A percentile compares a stretch with the other conserved stretches of the same genome.
Evolutionary conservation across 805 yeast genomes (phyloP).

Genomic region (Yamadazyma scolyti): DNA sequence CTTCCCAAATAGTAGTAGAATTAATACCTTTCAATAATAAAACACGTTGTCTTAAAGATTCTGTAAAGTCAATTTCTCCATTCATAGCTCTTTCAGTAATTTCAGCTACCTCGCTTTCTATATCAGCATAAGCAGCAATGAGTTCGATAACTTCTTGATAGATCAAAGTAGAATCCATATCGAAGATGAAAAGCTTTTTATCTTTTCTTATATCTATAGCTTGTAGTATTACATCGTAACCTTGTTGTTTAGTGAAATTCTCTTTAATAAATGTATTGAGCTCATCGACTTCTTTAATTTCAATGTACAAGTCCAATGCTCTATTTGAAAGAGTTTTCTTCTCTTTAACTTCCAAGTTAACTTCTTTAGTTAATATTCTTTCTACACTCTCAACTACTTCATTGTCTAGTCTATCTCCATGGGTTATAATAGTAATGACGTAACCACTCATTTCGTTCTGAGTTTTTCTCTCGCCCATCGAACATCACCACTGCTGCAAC

Average conservation of each 20-base stretch:
- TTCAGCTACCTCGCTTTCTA: constrained; percentile 79
- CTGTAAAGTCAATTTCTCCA: constrained; percentile 89
- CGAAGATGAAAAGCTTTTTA: constrained; percentile 76
- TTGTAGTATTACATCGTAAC: constrained; percentile 34
- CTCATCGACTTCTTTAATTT: constrained; percentile 4
- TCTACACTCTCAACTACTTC: constrained; percentile 3
- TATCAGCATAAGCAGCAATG: constrained; percentile 91
- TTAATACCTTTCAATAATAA: constrained; percentile 78
- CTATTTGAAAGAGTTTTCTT: constrained; percentile 15
- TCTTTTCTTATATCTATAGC: constrained; percentile 15
- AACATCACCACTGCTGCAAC: too few species aligned
- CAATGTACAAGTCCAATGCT: constrained; percentile 18
- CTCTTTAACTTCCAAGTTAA: not conserved
- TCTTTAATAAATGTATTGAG: constrained; percentile 5
- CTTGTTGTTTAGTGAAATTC: constrained; percentile 8
- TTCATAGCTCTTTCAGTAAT: constrained; percentile 96
- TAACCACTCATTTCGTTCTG: constrained; percentile 8
- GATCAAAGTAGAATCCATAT: constrained; percentile 96
- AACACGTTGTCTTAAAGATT: constrained; percentile 74
- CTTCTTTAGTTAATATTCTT: constrained; percentile 1
- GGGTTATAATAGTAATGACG: constrained; percentile 19
- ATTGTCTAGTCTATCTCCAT: constrained; percentile 8
- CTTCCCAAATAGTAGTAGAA: constrained; percentile 69
- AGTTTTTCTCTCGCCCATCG: too few species aligned
- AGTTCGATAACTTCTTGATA: constrained; percentile 95